A percentile compares a stretch with the other conserved stretches of the same genome.
These are phyloP conservation scores for Trichoderma polysporum DNA, from an alignment of 2,329 filamentous ascomycete genomes.

Conservation along the genomic window DNA sequence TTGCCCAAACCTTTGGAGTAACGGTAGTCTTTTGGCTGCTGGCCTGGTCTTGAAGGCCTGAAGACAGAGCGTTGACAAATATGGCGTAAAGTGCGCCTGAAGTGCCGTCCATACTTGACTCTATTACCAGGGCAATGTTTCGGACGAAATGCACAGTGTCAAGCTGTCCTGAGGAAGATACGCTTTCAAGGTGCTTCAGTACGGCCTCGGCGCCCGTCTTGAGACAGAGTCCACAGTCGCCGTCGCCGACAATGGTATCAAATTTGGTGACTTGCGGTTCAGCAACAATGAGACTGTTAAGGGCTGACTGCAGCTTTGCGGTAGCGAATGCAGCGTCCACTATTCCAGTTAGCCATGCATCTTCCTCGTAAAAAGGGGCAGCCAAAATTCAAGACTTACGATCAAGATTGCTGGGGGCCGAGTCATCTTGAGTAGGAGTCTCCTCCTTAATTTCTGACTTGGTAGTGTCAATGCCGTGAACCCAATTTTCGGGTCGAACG, in stretches of 20 bases:
- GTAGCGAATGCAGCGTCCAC: slow-evolving; percentile 19
- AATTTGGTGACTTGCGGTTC: slow-evolving; percentile 30
- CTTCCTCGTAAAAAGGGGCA: not conserved
- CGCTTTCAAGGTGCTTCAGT: slow-evolving; percentile 52
- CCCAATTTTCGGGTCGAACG: slow-evolving; percentile 21
- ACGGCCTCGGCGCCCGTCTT: slow-evolving; percentile 50
- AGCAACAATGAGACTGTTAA: slow-evolving; percentile 38
- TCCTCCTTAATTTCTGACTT: slow-evolving; percentile 11
- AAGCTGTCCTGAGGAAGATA: slow-evolving; percentile 39
- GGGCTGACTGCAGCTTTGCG: slow-evolving; percentile 14
- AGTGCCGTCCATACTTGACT: slow-evolving; percentile 71
- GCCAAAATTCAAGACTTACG: not conserved
- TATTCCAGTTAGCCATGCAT: not conserved
- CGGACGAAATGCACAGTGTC: slow-evolving; percentile 21
- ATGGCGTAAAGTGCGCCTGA: slow-evolving; percentile 73
- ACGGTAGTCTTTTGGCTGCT: not conserved
- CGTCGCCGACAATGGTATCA: slow-evolving; percentile 34
- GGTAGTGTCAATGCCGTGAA: slow-evolving; percentile 19
- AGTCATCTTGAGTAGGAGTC: not conserved
- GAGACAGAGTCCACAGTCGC: slow-evolving; percentile 30
- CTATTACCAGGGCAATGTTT: slow-evolving; percentile 55
- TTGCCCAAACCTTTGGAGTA: slow-evolving; percentile 35
- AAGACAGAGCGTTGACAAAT: slow-evolving; percentile 68
- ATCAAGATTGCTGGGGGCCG: slow-evolving; percentile 20
- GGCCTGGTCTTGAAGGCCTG: slow-evolving; percentile 20